phyloP scores from a whole-genome alignment of 176 grass and related monocot genomes.

The Triticum monococcum region DNA sequence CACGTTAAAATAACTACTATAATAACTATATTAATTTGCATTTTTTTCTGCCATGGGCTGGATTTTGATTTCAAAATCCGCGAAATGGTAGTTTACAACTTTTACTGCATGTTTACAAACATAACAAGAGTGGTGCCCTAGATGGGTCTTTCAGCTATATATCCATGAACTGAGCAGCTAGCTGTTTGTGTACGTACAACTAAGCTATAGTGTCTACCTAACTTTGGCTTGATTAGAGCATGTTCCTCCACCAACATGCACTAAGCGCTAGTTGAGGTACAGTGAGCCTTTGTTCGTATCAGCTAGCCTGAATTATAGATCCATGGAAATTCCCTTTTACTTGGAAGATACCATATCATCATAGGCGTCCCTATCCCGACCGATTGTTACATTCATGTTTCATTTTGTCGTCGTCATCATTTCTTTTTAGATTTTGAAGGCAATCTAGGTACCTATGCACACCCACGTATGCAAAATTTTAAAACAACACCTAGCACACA shows the following conservation, averaged over 20 bases:
- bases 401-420: not conserved
- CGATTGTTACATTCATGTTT: not conserved
- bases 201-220: not conserved
- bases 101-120: no score
- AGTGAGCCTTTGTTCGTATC: not conserved
- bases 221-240: not conserved
- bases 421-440: not conserved
- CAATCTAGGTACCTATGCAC: not conserved
- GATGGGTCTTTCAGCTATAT: no score
- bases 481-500: no score
- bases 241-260: not conserved
- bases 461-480: no score
- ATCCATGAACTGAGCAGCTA: no score
- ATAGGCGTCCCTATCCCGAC: not conserved
- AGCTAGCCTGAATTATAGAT: not conserved
- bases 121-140: no score
- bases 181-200: no score
- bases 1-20: no score
- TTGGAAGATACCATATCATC: not conserved
- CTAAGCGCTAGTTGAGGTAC: not conserved
- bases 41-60: no score
- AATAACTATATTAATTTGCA: no score
- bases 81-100: no score
- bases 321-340: not conserved
- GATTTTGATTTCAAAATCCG: no score